Conservation (phyloP, 345 rosid species). For the Acer saccharum region DNA sequence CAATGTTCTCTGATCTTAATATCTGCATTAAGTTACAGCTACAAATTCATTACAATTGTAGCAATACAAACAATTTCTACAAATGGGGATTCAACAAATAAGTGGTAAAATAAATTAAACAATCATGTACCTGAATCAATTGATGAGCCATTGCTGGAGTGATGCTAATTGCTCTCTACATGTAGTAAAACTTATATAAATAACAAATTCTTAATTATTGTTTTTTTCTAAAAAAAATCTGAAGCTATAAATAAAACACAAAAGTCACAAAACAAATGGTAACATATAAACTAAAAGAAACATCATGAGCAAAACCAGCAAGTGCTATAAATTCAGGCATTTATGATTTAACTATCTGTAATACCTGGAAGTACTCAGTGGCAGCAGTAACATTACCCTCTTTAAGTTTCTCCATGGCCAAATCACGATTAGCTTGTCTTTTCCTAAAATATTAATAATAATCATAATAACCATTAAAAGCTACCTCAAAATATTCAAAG, state of each 20-base stretch:
- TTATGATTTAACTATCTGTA: background rate
- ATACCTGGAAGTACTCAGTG: slow-evolving; percentile 79
- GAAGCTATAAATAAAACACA: background rate
- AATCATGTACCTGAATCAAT: slow-evolving; percentile 62
- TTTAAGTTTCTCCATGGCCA: slow-evolving; percentile 72
- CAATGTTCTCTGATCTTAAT: slow-evolving; percentile 69
- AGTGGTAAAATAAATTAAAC: background rate
- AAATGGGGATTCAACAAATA: background rate
- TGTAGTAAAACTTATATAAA: slow-evolving; percentile 5
- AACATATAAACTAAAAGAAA: background rate
- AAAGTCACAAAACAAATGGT: background rate
- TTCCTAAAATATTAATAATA: slow-evolving; percentile 37
- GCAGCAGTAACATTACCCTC: slow-evolving; percentile 77
- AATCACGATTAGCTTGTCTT: slow-evolving; percentile 59
- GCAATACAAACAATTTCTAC: background rate
- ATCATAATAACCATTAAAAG: background rate
- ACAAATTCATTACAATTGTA: background rate
- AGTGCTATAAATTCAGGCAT: background rate
- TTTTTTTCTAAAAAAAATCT: background rate
- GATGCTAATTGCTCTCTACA: slow-evolving; percentile 79
- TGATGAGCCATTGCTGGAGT: slow-evolving; percentile 83
- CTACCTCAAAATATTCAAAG: background rate
- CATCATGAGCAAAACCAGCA: background rate
- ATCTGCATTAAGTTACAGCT: slow-evolving; percentile 38
- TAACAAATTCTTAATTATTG: background rate